Evolutionary conservation across 768 basidiomycete species (phyloP), one percentile per base, ranked within the genome.

Genomic region (Omphalotus guepiniiformis): DNA sequence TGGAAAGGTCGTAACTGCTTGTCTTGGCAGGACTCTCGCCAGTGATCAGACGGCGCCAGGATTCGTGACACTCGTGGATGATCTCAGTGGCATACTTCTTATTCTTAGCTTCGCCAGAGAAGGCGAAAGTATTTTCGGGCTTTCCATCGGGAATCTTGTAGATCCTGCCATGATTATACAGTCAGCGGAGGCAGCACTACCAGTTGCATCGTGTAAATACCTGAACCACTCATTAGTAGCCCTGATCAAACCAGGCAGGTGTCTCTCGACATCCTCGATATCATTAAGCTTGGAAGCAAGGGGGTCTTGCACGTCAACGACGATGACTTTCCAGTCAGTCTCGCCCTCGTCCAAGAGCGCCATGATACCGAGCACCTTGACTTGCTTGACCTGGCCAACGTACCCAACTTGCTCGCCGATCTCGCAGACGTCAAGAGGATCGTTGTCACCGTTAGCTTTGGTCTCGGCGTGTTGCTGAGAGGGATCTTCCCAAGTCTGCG

Each of bases 301-400:
- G 35, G 96, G 95, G 65, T 98, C 96, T 57, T 82, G 80, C 53
- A 96, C 80, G 65, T 98, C 96, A 55, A 98, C 92, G 64, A 95
- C 96, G 69, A 99, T 82, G 73, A 99, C 90, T 72, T 99, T 99
- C 96, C 96, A 99, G 76, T 98, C 96, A 55, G 96, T 98, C 76
- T 98, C 96, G 59, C 96, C 96, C 67, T 98, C 96, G 64, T 99
- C 96, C 56, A 98, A 85, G 49, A 98, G 78, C 49, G 96, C 96
- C 95, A 98, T 98, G 81, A 98, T 95, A 53, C 96, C 96, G 61
- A 99, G 90, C 55, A 99, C 89, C 78, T 99, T 99, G 82, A 99
- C 96, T 69, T 97, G 96, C 76, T 98, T 99, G 68, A 99, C 81
- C 67, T 98, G 94, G 48, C 96, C 96, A 53, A 85, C 82, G 67